Evolutionary conservation across 192 early-diverging fungal genomes (phyloP), one percentile per base, ranked within the genome.

Genomic region (Coemansia sp.): DNA sequence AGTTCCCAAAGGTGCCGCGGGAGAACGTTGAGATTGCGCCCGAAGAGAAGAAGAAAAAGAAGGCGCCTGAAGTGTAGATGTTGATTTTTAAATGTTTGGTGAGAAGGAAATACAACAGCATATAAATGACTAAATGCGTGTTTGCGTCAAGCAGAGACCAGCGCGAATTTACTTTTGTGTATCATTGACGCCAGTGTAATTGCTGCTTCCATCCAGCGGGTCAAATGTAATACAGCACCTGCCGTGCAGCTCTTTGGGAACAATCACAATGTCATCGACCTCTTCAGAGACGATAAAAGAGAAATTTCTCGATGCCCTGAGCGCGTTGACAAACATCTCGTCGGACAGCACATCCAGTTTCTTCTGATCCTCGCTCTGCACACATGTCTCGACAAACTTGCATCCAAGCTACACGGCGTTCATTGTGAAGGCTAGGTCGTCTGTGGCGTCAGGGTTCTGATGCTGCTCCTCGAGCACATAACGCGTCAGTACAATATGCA

Each of bases 161-260:
- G 27, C 0, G 0, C 27, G 2, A 0, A 27, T 27, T 27, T 27
- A 27, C 27, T 27, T 5, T 27, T 27, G 27, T 27, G 27, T 27
- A 27, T 0, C 27, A 27, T 27, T 27, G 27, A 27, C 21, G 2
- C 27, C 0, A 90, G 54, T 21, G 73, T 98, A 97, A 85, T 98
- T 98, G 84, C 90, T 93, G 61, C 88, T 90, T 56, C 96, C 96
- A 75, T 98, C 94, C 14, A 98, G 86, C 49, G 96, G 96, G 80
- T 98, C 96, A 87, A 98, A 98, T 24, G 91, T 92, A 22, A 98
- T 93, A 76, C 89, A 89, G 85, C 97, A 98, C 75, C 93, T 88
- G 62, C 93, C 94, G 43, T 84, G 85, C 64, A 90, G 77, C 58
- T 84, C 80, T 60, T 86, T 85, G 62, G 89, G 86, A 52, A 97